These are phyloP conservation scores for Hypoxylon lienhwacheense DNA, from an alignment of 495 filamentous ascomycete genomes.

Conservation along the genomic window DNA sequence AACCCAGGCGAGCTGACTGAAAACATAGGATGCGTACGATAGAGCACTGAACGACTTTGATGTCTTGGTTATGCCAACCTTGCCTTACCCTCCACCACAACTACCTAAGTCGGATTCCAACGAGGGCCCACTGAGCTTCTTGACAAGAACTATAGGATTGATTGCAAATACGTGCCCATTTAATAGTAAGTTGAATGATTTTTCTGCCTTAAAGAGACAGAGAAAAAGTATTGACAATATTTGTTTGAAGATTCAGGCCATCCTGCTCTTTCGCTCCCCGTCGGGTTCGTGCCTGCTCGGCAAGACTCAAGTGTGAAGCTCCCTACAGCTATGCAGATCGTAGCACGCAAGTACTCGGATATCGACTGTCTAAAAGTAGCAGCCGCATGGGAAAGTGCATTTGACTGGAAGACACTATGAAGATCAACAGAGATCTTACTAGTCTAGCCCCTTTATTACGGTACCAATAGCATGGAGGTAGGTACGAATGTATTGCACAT, in stretches of 20 bases:
- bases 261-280: constrained; percentile 58
- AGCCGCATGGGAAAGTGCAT: constrained; percentile 54
- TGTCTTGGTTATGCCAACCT: constrained; percentile 54
- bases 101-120: constrained; percentile 21
- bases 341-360: constrained; percentile 55
- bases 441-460: too few relatives aligned
- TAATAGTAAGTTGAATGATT: constrained; percentile 38
- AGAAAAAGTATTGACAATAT: not conserved
- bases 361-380: constrained; percentile 52
- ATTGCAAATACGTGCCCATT: constrained; percentile 60
- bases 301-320: constrained; percentile 51
- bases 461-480: too few relatives aligned
- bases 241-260: constrained; percentile 52
- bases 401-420: constrained; percentile 50
- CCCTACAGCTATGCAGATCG: constrained; percentile 62
- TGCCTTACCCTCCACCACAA: constrained; percentile 34
- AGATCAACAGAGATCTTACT: not conserved
- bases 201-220: too few relatives aligned
- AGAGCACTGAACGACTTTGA: constrained; percentile 46
- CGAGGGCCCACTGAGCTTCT: constrained; percentile 43
- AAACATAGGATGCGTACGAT: constrained; percentile 47
- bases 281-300: constrained; percentile 51
- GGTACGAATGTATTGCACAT: too few relatives aligned
- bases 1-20: not conserved
- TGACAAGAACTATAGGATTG: constrained; percentile 48